These are phyloP conservation scores for Suillus subaureus DNA, from an alignment of 768 basidiomycete species.

Conservation along the genomic window DNA sequence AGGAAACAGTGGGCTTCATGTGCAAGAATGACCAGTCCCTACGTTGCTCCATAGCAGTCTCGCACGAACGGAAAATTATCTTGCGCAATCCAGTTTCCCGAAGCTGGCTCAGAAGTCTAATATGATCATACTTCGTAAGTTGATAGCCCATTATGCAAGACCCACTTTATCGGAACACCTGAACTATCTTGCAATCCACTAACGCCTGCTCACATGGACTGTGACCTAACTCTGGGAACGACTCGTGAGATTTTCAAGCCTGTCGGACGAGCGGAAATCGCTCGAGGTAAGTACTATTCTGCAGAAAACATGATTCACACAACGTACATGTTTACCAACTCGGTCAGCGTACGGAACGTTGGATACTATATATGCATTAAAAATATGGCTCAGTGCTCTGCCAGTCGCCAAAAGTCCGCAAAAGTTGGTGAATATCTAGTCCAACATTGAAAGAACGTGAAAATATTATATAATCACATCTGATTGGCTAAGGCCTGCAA, in stretches of 20 bases:
- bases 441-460: no score
- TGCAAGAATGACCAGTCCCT: neutral
- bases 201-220: no score
- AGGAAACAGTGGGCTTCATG: neutral
- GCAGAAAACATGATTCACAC: neutral
- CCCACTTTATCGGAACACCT: neutral
- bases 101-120: neutral
- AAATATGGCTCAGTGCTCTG: neutral
- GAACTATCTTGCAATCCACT: neutral
- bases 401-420: no score
- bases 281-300: neutral
- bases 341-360: neutral
- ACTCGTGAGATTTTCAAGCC: no score
- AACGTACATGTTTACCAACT: no score
- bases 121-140: neutral
- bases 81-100: no score
- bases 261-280: no score
- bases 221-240: neutral
- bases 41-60: neutral
- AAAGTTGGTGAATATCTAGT: no score
- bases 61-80: neutral
- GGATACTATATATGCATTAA: neutral
- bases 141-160: neutral
- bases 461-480: no score
- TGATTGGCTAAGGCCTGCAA: no score